phyloP scores from a whole-genome alignment of 192 early-diverging fungal species.

The Coemansia sp. region DNA sequence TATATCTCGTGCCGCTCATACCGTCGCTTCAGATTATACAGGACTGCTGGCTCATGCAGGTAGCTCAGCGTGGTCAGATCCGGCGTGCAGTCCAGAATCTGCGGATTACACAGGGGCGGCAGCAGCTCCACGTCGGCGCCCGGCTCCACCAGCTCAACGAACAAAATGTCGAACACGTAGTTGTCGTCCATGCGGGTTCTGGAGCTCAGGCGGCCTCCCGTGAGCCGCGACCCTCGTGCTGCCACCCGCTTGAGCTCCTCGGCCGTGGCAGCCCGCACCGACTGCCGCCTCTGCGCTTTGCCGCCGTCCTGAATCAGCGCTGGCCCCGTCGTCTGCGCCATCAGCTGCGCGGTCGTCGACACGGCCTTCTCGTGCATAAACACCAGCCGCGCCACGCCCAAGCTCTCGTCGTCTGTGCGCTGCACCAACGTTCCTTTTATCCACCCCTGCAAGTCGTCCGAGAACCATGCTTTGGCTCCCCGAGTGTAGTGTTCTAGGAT shows the following conservation, averaged over 20 bases:
- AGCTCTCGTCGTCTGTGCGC: slow-evolving; percentile 33
- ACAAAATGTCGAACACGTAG: slow-evolving; percentile 44
- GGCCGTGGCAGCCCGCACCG: slow-evolving; percentile 25
- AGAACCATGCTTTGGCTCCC: slow-evolving; percentile 84
- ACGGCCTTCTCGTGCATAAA: slow-evolving; percentile 41
- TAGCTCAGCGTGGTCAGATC: slow-evolving; percentile 89
- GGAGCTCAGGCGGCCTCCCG: slow-evolving; percentile 48
- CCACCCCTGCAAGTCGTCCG: slow-evolving; percentile 83
- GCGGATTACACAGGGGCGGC: slow-evolving; percentile 92
- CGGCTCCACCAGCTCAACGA: slow-evolving; percentile 43
- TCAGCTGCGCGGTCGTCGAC: slow-evolving; percentile 35
- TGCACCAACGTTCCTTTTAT: slow-evolving; percentile 61
- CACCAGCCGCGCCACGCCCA: slow-evolving; percentile 44
- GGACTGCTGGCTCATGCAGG: slow-evolving; percentile 91
- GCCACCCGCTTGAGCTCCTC: slow-evolving; percentile 42
- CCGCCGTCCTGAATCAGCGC: slow-evolving; percentile 9
- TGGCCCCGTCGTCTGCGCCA: slow-evolving; percentile 27
- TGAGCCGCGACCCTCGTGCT: slow-evolving; percentile 46
- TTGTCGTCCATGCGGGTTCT: slow-evolving; percentile 19
- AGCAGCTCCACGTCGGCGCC: slow-evolving; percentile 52
- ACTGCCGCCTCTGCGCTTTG: slow-evolving; percentile 10
- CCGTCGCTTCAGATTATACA: slow-evolving; percentile 88
- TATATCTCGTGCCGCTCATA: slow-evolving; percentile 92
- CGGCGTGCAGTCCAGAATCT: slow-evolving; percentile 80
- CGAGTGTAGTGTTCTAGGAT: slow-evolving; percentile 66